phyloP scores from a whole-genome alignment of 176 grass and related monocot species.

The Tillandsia fasciculata region DNA sequence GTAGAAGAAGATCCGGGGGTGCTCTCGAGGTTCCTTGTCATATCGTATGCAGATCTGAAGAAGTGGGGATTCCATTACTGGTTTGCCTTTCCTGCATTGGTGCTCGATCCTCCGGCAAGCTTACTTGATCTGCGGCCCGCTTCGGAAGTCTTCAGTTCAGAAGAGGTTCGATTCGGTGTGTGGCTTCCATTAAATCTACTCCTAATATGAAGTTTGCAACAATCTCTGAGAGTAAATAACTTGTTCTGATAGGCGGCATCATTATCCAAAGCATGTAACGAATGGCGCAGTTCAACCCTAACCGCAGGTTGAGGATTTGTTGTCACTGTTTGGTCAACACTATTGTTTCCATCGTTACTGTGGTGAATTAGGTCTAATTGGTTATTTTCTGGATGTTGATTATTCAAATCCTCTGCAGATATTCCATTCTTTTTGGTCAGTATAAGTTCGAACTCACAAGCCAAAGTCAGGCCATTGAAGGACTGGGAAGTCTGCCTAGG shows the following conservation, averaged over 20 bases:
- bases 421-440: slow-evolving; percentile 66
- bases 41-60: slow-evolving; percentile 92
- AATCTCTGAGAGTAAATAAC: slow-evolving; percentile 10
- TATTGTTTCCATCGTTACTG: background rate
- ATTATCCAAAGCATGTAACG: slow-evolving; percentile 33
- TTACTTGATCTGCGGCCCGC: slow-evolving; percentile 41
- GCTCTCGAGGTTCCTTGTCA: slow-evolving; percentile 68
- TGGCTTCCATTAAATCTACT: slow-evolving; percentile 1
- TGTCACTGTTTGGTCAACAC: background rate
- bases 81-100: slow-evolving; percentile 67
- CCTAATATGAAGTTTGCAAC: background rate
- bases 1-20: slow-evolving; percentile 61
- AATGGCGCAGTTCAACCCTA: slow-evolving; percentile 57
- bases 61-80: slow-evolving; percentile 78
- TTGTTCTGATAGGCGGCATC: slow-evolving; percentile 45
- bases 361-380: slow-evolving; percentile 8
- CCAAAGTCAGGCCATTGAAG: slow-evolving; percentile 56
- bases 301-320: slow-evolving; percentile 54
- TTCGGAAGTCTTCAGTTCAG: slow-evolving; percentile 34
- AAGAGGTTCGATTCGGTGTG: slow-evolving; percentile 37
- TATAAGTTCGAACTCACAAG: slow-evolving; percentile 40
- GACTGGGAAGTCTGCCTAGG: slow-evolving; percentile 52
- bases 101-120: slow-evolving; percentile 57
- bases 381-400: background rate
- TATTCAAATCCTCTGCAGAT: slow-evolving; percentile 24